Conservation (phyloP, 2,329 filamentous ascomycete species). For the Mycogone perniciosa region DNA sequence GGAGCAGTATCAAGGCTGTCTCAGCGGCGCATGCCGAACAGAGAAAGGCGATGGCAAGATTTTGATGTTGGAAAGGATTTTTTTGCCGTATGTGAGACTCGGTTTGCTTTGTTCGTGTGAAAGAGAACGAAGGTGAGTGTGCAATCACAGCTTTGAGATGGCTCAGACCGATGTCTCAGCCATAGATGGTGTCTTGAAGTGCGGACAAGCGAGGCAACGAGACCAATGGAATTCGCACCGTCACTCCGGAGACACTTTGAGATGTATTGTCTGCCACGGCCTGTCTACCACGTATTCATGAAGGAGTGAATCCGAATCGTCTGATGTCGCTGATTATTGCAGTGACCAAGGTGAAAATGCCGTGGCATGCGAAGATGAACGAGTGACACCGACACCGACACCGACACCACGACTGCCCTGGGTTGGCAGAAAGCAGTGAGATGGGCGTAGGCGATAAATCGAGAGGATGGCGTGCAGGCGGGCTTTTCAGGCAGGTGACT, state of each 20-base stretch:
- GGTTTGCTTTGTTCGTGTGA: not conserved
- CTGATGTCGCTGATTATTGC: too few relatives aligned
- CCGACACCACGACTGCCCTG: not conserved
- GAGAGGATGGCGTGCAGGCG: not conserved
- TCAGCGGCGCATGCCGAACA: constrained; percentile 10
- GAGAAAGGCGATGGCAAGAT: not conserved
- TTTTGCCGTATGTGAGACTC: not conserved
- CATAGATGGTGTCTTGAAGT: not conserved
- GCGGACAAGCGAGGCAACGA: not conserved
- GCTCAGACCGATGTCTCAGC: constrained; percentile 8
- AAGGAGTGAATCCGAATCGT: too few relatives aligned
- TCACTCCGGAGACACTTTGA: constrained; percentile 5
- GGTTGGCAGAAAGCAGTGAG: not conserved
- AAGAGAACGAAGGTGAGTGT: too few relatives aligned
- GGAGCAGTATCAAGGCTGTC: not conserved
- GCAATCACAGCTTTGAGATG: not conserved
- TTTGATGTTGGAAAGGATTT: not conserved
- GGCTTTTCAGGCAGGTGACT: constrained; percentile 2
- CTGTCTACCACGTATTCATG: not conserved
- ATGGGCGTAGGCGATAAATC: not conserved
- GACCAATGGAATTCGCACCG: not conserved
- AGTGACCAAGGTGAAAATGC: too few relatives aligned
- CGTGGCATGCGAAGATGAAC: not conserved
- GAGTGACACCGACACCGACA: not conserved
- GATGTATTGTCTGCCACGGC: not conserved